Conservation (phyloP, 1,139 yeast species). For the Yamadazyma atlantica region DNA sequence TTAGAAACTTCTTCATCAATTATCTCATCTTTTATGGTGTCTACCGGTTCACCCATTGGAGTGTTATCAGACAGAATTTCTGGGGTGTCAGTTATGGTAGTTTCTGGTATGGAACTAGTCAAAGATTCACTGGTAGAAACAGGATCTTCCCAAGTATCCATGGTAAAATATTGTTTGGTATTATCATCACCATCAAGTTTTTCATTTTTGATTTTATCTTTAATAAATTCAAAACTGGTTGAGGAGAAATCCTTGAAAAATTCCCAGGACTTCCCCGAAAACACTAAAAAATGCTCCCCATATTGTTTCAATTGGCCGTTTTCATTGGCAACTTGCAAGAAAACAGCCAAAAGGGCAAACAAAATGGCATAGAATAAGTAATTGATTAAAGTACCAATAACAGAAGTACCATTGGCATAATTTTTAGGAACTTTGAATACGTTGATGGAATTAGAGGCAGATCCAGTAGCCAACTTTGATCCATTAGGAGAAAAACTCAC, state of each 20-base stretch:
- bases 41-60: constrained; percentile 10
- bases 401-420: constrained; percentile 44
- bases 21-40: constrained; percentile 10
- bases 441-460: constrained; percentile 76
- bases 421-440: constrained; percentile 62
- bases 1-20: constrained; percentile 18
- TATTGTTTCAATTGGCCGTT: constrained; percentile 34
- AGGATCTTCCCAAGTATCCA: constrained; percentile 25
- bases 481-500: constrained; percentile 73
- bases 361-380: constrained; percentile 45
- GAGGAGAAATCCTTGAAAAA: constrained; percentile 24
- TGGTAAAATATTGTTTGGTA: constrained; percentile 26
- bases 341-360: constrained; percentile 45
- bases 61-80: not conserved
- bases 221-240: constrained; percentile 33
- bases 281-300: constrained; percentile 15
- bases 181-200: constrained; percentile 28
- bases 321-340: constrained; percentile 41
- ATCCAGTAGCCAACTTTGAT: constrained; percentile 65
- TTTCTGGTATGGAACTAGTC: constrained; percentile 2
- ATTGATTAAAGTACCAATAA: constrained; percentile 39
- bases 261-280: constrained; percentile 21
- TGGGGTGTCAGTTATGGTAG: not conserved
- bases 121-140: constrained; percentile 1
- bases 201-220: constrained; percentile 42